These are phyloP conservation scores for Knufia fluminis DNA, from an alignment of 2,329 filamentous ascomycete species.

Conservation along the genomic window DNA sequence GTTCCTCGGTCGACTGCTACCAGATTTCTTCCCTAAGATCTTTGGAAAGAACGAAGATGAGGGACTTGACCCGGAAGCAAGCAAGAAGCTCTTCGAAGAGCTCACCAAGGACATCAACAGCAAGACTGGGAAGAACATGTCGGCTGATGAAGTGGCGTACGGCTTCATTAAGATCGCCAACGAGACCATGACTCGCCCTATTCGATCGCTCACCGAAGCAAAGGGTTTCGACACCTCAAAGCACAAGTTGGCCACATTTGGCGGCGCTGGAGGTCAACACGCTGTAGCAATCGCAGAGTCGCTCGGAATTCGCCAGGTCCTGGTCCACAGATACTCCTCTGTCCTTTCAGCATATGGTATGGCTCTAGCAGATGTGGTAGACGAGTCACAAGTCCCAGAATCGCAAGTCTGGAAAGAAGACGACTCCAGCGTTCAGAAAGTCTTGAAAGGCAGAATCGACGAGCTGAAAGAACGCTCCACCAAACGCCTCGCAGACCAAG, in stretches of 20 bases:
- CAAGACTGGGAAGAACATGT: constrained; percentile 57
- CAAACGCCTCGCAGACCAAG: constrained; percentile 61
- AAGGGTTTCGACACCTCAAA: constrained; percentile 86
- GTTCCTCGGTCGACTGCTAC: constrained; percentile 73
- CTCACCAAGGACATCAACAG: constrained; percentile 68
- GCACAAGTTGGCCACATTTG: constrained; percentile 85
- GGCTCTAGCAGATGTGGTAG: constrained; percentile 84
- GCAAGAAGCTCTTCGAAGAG: constrained; percentile 64
- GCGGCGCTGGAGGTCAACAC: constrained; percentile 85
- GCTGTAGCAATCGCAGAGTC: constrained; percentile 83
- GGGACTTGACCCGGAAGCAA: constrained; percentile 66
- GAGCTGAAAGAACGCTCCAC: constrained; percentile 69
- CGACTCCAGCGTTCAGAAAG: constrained; percentile 47
- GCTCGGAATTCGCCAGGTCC: constrained; percentile 73
- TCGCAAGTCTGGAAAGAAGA: constrained; percentile 51
- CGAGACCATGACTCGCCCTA: constrained; percentile 84
- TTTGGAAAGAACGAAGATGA: constrained; percentile 86
- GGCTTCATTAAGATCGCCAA: constrained; percentile 91
- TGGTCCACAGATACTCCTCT: constrained; percentile 83
- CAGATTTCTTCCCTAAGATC: constrained; percentile 93
- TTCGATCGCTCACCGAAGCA: constrained; percentile 81
- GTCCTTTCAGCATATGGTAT: constrained; percentile 89
- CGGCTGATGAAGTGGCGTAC: constrained; percentile 73
- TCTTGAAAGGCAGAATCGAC: constrained; percentile 64
- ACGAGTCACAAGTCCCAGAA: constrained; percentile 63